Evolutionary conservation across 495 filamentous ascomycete species (phyloP).

Genomic region (Aspergillus affinis): DNA sequence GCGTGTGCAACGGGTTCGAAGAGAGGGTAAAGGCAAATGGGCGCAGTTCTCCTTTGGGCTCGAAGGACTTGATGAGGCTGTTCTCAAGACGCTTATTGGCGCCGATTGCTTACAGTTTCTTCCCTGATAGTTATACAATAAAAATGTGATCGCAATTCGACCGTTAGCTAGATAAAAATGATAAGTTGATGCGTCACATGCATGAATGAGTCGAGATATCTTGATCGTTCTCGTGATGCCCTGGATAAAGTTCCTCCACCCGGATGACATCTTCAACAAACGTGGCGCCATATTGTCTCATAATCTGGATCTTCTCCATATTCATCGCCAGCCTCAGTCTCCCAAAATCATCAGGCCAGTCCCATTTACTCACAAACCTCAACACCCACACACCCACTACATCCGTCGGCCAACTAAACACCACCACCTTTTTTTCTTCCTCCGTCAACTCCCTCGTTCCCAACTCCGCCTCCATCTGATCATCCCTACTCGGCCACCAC

Average conservation of each 20-base stretch:
- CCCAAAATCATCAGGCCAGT: slow-evolving; percentile 17
- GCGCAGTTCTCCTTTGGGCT: slow-evolving; percentile 35
- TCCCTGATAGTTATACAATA: too few relatives aligned
- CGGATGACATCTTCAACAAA: slow-evolving; percentile 15
- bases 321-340: slow-evolving; percentile 14
- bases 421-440: background rate
- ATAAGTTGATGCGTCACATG: too few relatives aligned
- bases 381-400: background rate
- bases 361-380: slow-evolving; percentile 3
- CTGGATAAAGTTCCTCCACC: slow-evolving; percentile 11
- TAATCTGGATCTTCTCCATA: slow-evolving; percentile 16
- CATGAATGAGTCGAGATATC: too few relatives aligned
- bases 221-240: too few relatives aligned
- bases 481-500: background rate
- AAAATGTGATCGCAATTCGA: too few relatives aligned
- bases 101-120: slow-evolving; percentile 12
- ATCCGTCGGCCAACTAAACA: background rate
- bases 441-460: background rate
- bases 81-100: slow-evolving; percentile 23
- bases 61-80: slow-evolving; percentile 21
- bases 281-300: slow-evolving; percentile 14
- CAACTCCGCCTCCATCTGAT: background rate
- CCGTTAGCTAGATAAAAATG: too few relatives aligned
- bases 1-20: slow-evolving; percentile 28
- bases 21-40: slow-evolving; percentile 38